phyloP scores from a whole-genome alignment of 495 filamentous ascomycete species.

The Aspergillus hancockii region DNA sequence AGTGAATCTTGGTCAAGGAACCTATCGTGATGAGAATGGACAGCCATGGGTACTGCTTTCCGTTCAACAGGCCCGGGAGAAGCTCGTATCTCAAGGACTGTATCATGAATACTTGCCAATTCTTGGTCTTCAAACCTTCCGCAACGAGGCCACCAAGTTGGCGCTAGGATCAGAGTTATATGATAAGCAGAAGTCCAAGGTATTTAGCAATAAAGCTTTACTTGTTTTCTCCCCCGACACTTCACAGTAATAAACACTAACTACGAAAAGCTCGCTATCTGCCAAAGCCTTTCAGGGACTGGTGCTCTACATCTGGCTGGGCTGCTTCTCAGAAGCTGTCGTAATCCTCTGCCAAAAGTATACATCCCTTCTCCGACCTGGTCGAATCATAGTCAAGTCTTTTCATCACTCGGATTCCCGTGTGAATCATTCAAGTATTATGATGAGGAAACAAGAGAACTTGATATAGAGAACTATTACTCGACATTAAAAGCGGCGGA shows the following conservation, averaged over 20 bases:
- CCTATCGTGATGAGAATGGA: conserved; percentile 41
- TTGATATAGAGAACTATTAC: conserved; percentile 27
- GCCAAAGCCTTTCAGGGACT: conserved; percentile 81
- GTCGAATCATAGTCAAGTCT: conserved; percentile 43
- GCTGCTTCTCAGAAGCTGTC: conserved; percentile 60
- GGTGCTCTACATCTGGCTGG: conserved; percentile 81
- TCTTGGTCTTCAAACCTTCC: conserved; percentile 29
- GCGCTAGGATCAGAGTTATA: conserved; percentile 25
- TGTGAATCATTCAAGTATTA: conserved; percentile 32
- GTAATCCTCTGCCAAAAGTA: conserved; percentile 23
- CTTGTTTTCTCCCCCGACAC: no score
- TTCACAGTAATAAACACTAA: not conserved
- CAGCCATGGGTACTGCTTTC: conserved; percentile 45
- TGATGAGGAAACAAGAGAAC: conserved; percentile 13
- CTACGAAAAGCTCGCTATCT: conserved; percentile 26
- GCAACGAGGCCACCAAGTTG: conserved; percentile 22
- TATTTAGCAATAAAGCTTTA: not conserved
- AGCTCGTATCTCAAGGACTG: conserved; percentile 13
- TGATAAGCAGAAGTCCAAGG: conserved; percentile 13
- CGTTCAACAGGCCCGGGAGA: conserved; percentile 24
- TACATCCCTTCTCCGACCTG: conserved; percentile 38
- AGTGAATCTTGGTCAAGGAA: conserved; percentile 39
- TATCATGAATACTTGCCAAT: conserved; percentile 44
- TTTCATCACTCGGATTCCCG: conserved; percentile 32
- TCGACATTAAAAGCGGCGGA: conserved; percentile 21